Evolutionary conservation across 768 basidiomycete genomes (phyloP), one percentile per base, ranked within the genome.

Genomic region (Terana coerulea): DNA sequence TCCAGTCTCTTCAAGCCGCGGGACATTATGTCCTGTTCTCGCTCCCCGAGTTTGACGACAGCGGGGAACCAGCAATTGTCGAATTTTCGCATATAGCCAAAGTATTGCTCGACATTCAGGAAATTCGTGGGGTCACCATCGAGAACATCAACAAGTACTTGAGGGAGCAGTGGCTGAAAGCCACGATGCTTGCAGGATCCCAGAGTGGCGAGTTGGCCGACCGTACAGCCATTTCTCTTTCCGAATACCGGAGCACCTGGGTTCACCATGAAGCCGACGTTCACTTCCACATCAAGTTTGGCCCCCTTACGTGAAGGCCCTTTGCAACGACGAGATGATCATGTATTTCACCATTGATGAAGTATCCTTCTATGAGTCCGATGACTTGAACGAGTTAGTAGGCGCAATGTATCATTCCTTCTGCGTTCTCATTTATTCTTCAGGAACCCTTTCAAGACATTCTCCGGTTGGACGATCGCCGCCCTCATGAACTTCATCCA

Each of bases 1-100:
- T 66, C 30, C 35, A 44, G 8, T 50, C 61, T 40, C 54, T 67
- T 12, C 44, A 54, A 14, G 40, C 48, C 15, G 61, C 64, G 1
- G 63, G 63, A 0, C 45, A 54, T 41, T 56, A 67, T 56, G 53
- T 59, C 43, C 49, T 67, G n/a, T 62, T 60, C 48, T 59, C 60
- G 5, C 53, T 67, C 5, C 65, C 66, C n/a, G 61, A 64, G 49
- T 64, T 65, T 51, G 29, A 31, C 45, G 45, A 46, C 17, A 14
- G 4, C 15, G 19, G 17, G 15, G 45, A 11, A 11, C 17, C 6
- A 12, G 17, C 29, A 1, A 8, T 6, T 10, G 51, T 65, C 56
- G 59, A 65, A 40, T 61, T 57, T 35, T 64, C 64, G 7, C 35
- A 51, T 17, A 41, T 49, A 25, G 35, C 31, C 0, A 41, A 33